Evolutionary conservation across 495 filamentous ascomycete genomes (phyloP).

Genomic region (Chaetomium fimeti): DNA sequence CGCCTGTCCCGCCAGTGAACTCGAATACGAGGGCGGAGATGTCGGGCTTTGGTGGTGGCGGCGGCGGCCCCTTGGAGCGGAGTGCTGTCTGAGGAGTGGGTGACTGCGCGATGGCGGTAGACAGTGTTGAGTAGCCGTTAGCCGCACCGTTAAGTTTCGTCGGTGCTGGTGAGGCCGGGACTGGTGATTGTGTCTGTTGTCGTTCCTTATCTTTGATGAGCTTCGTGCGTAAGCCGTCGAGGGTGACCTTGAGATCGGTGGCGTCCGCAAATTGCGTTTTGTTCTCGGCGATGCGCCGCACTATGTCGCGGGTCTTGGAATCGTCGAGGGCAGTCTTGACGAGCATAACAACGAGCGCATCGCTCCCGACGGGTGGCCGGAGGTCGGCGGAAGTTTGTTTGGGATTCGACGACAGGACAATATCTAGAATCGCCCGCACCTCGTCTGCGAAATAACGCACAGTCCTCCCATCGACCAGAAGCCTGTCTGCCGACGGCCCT

Average conservation of each 20-base stretch:
- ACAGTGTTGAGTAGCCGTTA: constrained; percentile 30
- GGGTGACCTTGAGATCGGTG: constrained; percentile 42
- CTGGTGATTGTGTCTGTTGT: constrained; percentile 24
- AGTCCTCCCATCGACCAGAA: constrained; percentile 45
- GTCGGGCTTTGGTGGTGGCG: constrained; percentile 54
- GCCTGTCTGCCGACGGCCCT: constrained; percentile 45
- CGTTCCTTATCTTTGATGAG: constrained; percentile 33
- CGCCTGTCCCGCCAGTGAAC: constrained; percentile 75
- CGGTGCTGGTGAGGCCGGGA: constrained; percentile 2
- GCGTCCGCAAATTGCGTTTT: constrained; percentile 46
- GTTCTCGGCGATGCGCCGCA: constrained; percentile 43
- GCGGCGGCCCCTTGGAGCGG: constrained; percentile 54
- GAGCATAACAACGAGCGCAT: constrained; percentile 45
- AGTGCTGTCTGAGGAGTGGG: constrained; percentile 44
- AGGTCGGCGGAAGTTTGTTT: constrained; percentile 44
- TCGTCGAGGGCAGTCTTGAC: constrained; percentile 48
- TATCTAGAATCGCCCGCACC: constrained; percentile 48
- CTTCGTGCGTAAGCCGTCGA: constrained; percentile 39
- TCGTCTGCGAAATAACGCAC: constrained; percentile 52
- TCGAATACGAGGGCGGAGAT: constrained; percentile 79
- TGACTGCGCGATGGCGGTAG: constrained; percentile 30
- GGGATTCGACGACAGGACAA: constrained; percentile 47
- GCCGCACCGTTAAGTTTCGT: constrained; percentile 25
- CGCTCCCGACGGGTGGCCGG: constrained; percentile 42
- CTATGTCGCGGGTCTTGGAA: constrained; percentile 37